Evolutionary conservation across 208 protist species (phyloP).

Genomic region (Crithidia bombi): DNA sequence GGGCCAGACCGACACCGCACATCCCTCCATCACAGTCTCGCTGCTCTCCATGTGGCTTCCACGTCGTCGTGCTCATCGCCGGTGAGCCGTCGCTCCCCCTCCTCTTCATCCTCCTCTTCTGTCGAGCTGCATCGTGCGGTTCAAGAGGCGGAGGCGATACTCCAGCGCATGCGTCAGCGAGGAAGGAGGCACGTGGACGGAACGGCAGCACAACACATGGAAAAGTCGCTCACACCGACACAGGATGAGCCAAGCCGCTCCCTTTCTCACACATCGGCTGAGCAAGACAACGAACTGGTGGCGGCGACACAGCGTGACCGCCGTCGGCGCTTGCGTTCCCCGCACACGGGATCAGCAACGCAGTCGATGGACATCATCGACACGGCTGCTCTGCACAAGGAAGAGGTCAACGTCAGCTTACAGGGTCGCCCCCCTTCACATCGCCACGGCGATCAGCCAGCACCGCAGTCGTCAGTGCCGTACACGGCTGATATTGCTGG

Average conservation of each 20-base stretch:
- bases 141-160: conserved; percentile 13
- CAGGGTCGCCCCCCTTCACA: too few relatives aligned
- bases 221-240: background rate
- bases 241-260: background rate
- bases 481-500: too few relatives aligned
- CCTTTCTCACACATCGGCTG: background rate
- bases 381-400: too few relatives aligned
- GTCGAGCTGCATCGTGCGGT: conserved; percentile 13
- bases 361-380: too few relatives aligned
- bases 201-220: background rate
- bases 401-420: too few relatives aligned
- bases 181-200: background rate
- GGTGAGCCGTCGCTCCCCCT: background rate
- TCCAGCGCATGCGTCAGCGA: conserved; percentile 10
- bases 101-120: conserved; percentile 8
- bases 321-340: too few relatives aligned
- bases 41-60: background rate
- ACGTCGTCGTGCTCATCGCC: background rate
- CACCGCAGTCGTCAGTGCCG: background rate
- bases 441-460: too few relatives aligned
- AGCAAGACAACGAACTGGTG: background rate
- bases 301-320: too few relatives aligned
- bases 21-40: background rate
- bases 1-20: too few relatives aligned
- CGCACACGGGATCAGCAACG: too few relatives aligned